phyloP scores from a whole-genome alignment of 2,329 filamentous ascomycete genomes.

The Onygenales sp. region DNA sequence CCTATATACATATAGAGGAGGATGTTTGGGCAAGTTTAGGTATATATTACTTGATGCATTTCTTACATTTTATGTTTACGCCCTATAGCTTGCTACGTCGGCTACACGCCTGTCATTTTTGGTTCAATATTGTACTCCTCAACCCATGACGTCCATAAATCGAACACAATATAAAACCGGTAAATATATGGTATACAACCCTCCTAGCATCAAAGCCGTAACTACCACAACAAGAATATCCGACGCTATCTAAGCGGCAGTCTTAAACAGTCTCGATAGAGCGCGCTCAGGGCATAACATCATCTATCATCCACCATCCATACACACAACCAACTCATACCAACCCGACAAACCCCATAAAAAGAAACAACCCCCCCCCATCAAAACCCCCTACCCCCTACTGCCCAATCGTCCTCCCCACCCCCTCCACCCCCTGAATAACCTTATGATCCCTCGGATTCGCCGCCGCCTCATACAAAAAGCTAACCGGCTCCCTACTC shows the following conservation, averaged over 20 bases:
- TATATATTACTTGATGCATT: too few relatives aligned
- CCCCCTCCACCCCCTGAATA: constrained; percentile 34
- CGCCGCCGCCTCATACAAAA: constrained; percentile 87
- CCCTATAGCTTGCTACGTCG: too few relatives aligned
- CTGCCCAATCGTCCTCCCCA: constrained; percentile 31
- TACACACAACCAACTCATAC: neutral
- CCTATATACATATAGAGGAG: too few relatives aligned
- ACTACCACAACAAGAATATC: neutral
- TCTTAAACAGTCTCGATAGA: neutral
- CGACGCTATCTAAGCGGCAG: neutral
- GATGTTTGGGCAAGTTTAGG: too few relatives aligned
- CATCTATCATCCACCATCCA: neutral
- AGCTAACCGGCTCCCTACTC: constrained; percentile 71
- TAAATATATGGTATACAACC: neutral
- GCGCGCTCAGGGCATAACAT: neutral
- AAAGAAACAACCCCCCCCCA: neutral
- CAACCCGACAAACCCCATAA: neutral
- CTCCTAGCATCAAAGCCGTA: neutral
- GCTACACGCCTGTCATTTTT: too few relatives aligned
- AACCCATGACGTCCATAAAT: too few relatives aligned
- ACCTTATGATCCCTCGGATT: constrained; percentile 75
- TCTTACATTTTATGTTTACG: too few relatives aligned
- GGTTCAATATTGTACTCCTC: too few relatives aligned
- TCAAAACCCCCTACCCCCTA: constrained; percentile 16
- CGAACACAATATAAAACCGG: too few relatives aligned